These are phyloP conservation scores for Saprolegnia parasitica DNA, from an alignment of 352 stramenopile genomes.

Conservation along the genomic window DNA sequence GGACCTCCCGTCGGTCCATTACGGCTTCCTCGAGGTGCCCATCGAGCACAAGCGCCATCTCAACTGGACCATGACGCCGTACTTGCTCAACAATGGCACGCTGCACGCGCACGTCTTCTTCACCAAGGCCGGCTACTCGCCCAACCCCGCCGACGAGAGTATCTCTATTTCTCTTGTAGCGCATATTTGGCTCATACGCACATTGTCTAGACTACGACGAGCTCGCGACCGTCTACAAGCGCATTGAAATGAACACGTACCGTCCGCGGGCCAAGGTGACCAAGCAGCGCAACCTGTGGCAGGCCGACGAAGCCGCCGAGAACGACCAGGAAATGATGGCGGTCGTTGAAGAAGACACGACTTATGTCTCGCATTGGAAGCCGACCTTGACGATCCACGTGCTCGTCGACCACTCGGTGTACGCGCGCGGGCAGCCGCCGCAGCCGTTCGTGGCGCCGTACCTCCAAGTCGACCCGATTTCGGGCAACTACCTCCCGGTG, in stretches of 20 bases:
- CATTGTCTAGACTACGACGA: slow-evolving; percentile 40
- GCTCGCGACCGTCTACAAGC: slow-evolving; percentile 49
- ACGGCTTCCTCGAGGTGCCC: slow-evolving; percentile 49
- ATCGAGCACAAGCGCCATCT: slow-evolving; percentile 42
- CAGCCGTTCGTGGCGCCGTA: slow-evolving; percentile 61
- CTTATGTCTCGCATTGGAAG: slow-evolving; percentile 81
- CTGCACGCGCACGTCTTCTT: slow-evolving; percentile 84
- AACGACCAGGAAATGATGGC: slow-evolving; percentile 13
- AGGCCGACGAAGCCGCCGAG: slow-evolving; percentile 23
- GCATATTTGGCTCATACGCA: background rate
- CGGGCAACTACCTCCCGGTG: slow-evolving; percentile 80
- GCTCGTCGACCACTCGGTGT: slow-evolving; percentile 66
- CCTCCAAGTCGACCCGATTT: slow-evolving; percentile 54
- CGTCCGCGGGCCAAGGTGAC: slow-evolving; percentile 62
- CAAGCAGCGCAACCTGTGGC: slow-evolving; percentile 75
- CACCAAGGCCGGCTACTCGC: slow-evolving; percentile 61
- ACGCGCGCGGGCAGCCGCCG: slow-evolving; percentile 46
- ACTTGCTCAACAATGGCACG: slow-evolving; percentile 68
- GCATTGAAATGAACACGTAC: slow-evolving; percentile 68
- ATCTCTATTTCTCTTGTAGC: background rate
- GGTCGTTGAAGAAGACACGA: slow-evolving; percentile 28
- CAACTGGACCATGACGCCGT: slow-evolving; percentile 70
- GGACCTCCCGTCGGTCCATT: slow-evolving; percentile 43
- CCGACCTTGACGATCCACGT: slow-evolving; percentile 60
- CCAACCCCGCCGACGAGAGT: slow-evolving; percentile 51